These are phyloP conservation scores for Tilletiopsis washingtonensis DNA, from an alignment of 1,284 basidiomycete species.

Conservation along the genomic window DNA sequence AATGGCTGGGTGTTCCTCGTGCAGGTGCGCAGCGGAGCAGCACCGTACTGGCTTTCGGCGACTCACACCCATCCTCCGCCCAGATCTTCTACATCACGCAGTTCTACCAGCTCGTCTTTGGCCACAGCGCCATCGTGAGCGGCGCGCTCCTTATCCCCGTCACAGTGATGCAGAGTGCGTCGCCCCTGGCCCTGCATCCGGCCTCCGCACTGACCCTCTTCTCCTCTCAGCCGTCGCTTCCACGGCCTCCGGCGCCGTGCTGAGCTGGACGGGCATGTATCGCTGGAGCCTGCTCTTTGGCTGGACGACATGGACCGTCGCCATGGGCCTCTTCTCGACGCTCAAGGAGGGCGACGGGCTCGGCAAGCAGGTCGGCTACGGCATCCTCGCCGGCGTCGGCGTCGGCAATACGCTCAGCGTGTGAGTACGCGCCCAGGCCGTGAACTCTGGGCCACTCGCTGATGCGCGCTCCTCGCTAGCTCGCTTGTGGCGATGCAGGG, in stretches of 20 bases:
- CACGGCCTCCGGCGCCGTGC: constrained; percentile 55
- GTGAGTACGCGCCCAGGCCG: too few relatives aligned
- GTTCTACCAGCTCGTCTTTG: constrained; percentile 65
- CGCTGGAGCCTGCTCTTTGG: constrained; percentile 60
- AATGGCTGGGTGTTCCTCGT: constrained; percentile 38
- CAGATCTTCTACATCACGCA: constrained; percentile 60
- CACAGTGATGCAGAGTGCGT: constrained; percentile 54
- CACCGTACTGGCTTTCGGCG: too few relatives aligned
- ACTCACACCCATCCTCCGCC: too few relatives aligned
- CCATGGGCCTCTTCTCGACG: constrained; percentile 60
- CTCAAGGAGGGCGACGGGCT: constrained; percentile 54
- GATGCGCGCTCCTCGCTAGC: too few relatives aligned
- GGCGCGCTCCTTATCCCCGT: constrained; percentile 62
- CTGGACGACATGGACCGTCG: constrained; percentile 50
- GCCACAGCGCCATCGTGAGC: constrained; percentile 58
- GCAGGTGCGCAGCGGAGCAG: too few relatives aligned
- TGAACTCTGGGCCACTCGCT: too few relatives aligned
- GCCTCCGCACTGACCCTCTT: neutral
- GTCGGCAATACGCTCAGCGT: constrained; percentile 54
- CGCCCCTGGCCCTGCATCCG: neutral
- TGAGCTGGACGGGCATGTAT: constrained; percentile 62
- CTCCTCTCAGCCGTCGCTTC: constrained; percentile 26
- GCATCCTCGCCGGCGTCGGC: constrained; percentile 61
- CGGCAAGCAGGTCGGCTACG: constrained; percentile 57
- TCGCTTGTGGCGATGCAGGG: constrained; percentile 60